Conservation (phyloP, 75 land plant species). For the Pseudotsuga menziesii region DNA sequence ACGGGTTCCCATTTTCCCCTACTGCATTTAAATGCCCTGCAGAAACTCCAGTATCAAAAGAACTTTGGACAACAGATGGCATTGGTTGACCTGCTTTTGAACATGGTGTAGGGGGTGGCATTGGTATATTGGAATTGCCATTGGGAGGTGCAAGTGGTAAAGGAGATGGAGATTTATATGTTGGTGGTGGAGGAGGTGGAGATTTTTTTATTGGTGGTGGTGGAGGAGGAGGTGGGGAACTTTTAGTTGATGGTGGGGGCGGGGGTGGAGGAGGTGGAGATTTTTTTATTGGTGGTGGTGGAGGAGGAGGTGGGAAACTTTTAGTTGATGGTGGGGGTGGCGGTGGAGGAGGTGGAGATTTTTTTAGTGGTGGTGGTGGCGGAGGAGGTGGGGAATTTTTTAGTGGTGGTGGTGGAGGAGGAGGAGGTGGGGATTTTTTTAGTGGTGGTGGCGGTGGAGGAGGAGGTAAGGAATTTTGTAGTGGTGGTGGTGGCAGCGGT, state of each 20-base stretch:
- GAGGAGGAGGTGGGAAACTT: no score
- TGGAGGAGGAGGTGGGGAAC: conserved; percentile 27
- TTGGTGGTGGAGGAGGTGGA: background rate
- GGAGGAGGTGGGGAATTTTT: conserved; percentile 19
- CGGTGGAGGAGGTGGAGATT: conserved; percentile 32
- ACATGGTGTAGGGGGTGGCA: background rate
- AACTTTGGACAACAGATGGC: background rate
- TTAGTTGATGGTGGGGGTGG: conserved; percentile 33
- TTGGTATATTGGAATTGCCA: background rate
- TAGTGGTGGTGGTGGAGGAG: conserved; percentile 39
- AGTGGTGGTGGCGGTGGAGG: conserved; percentile 36
- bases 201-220: conserved; percentile 8
- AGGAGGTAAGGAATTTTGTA: conserved; percentile 18
- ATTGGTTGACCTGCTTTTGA: conserved; percentile 2
- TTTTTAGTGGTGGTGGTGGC: conserved; percentile 28
- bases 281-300: conserved; percentile 29
- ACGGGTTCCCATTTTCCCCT: conserved; percentile 28
- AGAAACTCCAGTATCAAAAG: background rate
- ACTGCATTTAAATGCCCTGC: conserved; percentile 6
- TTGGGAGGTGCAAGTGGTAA: conserved; percentile 11
- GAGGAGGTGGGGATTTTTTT: conserved; percentile 20
- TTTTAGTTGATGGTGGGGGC: conserved; percentile 6
- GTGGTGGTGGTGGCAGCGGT: conserved; percentile 34
- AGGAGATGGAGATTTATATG: conserved; percentile 12
- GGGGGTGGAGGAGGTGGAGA: conserved; percentile 31